Percentiles rank a stretch among this genome's conserved stretches.
Conservation (phyloP, 2,329 filamentous ascomycete species). For the Ophiosphaerella korrae region DNA sequence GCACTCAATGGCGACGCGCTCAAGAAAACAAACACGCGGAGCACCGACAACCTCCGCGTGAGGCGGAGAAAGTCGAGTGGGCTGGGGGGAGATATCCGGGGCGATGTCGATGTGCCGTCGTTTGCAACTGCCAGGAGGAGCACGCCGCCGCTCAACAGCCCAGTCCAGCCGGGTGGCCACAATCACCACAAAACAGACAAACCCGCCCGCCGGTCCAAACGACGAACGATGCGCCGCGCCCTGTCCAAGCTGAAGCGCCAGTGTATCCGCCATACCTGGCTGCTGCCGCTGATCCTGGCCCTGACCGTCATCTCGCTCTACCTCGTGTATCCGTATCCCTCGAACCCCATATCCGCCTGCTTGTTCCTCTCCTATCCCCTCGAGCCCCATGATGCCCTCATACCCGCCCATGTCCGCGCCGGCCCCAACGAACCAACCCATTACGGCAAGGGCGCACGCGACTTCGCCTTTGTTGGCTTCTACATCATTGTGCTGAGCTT, state of each 20-base stretch:
- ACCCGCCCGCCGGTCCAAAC: slow-evolving; percentile 49
- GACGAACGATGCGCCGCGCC: slow-evolving; percentile 51
- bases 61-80: slow-evolving; percentile 54
- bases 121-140: slow-evolving; percentile 52
- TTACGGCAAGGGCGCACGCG: slow-evolving; percentile 88
- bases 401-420: slow-evolving; percentile 39
- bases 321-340: slow-evolving; percentile 73
- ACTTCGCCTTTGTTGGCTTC: slow-evolving; percentile 85
- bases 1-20: slow-evolving; percentile 28
- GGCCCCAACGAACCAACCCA: slow-evolving; percentile 56
- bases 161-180: slow-evolving; percentile 4
- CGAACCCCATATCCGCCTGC: slow-evolving; percentile 79
- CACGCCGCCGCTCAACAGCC: slow-evolving; percentile 26
- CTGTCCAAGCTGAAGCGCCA: slow-evolving; percentile 53
- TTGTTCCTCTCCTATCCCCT: slow-evolving; percentile 90
- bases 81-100: slow-evolving; percentile 58
- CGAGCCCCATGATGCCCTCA: slow-evolving; percentile 52
- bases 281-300: slow-evolving; percentile 72
- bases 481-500: slow-evolving; percentile 91
- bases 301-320: slow-evolving; percentile 69
- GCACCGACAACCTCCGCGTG: slow-evolving; percentile 17
- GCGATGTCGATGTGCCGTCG: slow-evolving; percentile 58
- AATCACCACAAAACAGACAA: slow-evolving; percentile 27
- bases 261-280: slow-evolving; percentile 63
- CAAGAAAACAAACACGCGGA: slow-evolving; percentile 6